Percentiles rank a stretch among this genome's conserved stretches.
These are phyloP conservation scores for Tilletia horrida DNA, from an alignment of 1,284 basidiomycete species.

Conservation along the genomic window DNA sequence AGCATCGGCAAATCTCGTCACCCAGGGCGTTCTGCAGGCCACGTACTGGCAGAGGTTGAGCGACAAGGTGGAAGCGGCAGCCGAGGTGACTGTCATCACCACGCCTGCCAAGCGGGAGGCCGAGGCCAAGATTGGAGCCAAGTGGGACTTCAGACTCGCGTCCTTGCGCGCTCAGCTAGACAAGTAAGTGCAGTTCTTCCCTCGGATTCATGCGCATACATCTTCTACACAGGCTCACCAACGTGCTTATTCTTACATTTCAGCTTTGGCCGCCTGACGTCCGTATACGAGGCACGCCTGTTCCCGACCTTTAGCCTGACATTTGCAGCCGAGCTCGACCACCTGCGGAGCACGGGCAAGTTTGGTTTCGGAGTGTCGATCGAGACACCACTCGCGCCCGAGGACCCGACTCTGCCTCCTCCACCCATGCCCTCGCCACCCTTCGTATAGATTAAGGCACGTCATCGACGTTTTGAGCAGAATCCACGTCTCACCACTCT, in stretches of 20 bases:
- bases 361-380: slow-evolving; percentile 96
- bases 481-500: no score
- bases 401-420: slow-evolving; percentile 48
- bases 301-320: slow-evolving; percentile 92
- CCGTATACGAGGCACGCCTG: slow-evolving; percentile 90
- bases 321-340: slow-evolving; percentile 58
- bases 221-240: neutral
- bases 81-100: slow-evolving; percentile 76
- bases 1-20: slow-evolving; percentile 83
- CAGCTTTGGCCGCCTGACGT: slow-evolving; percentile 72
- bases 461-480: no score
- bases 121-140: slow-evolving; percentile 84
- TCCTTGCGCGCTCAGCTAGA: slow-evolving; percentile 59
- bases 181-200: slow-evolving; percentile 9
- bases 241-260: no score
- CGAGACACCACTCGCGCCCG: slow-evolving; percentile 60
- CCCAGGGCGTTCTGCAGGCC: slow-evolving; percentile 75
- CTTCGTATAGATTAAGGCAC: slow-evolving; percentile 32
- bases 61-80: slow-evolving; percentile 97
- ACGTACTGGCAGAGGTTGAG: slow-evolving; percentile 95
- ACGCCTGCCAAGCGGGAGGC: slow-evolving; percentile 73
- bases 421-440: slow-evolving; percentile 50
- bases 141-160: slow-evolving; percentile 91
- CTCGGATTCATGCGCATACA: neutral
- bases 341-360: slow-evolving; percentile 76